Conservation (phyloP, 1,139 yeast genomes). For the Ashbya aceris region DNA sequence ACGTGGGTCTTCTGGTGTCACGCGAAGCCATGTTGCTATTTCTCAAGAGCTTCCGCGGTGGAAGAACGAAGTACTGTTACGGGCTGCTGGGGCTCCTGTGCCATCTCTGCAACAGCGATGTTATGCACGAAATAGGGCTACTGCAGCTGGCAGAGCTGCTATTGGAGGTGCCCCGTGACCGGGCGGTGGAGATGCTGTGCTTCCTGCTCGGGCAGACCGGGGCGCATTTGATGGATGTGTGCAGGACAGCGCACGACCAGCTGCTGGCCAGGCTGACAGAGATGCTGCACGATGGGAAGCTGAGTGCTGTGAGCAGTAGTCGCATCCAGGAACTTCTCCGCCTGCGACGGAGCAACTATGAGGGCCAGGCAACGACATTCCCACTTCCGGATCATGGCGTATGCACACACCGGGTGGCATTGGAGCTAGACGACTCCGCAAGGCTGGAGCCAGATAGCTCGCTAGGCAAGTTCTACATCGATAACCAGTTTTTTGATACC, state of each 20-base stretch:
- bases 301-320: conserved; percentile 38
- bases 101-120: conserved; percentile 56
- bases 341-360: conserved; percentile 42
- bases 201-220: conserved; percentile 40
- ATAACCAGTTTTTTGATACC: conserved; percentile 42
- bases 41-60: conserved; percentile 43
- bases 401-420: conserved; percentile 47
- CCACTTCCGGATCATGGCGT: conserved; percentile 57
- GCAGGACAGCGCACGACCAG: conserved; percentile 39
- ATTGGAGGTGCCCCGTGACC: conserved; percentile 45
- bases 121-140: conserved; percentile 53
- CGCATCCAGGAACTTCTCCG: conserved; percentile 47
- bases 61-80: conserved; percentile 38
- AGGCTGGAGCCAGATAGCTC: conserved; percentile 38
- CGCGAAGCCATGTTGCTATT: conserved; percentile 52
- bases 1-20: conserved; percentile 51
- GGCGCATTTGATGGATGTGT: conserved; percentile 34
- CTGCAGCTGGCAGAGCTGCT: conserved; percentile 58
- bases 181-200: conserved; percentile 42
- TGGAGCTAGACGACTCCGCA: conserved; percentile 41
- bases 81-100: conserved; percentile 45
- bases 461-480: conserved; percentile 45
- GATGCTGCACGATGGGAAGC: conserved; percentile 46
- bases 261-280: conserved; percentile 55
- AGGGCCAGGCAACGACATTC: conserved; percentile 16